Base-by-base conservation (phyloP, 768 basidiomycete genomes). In the Clavaria fumosa region DNA sequence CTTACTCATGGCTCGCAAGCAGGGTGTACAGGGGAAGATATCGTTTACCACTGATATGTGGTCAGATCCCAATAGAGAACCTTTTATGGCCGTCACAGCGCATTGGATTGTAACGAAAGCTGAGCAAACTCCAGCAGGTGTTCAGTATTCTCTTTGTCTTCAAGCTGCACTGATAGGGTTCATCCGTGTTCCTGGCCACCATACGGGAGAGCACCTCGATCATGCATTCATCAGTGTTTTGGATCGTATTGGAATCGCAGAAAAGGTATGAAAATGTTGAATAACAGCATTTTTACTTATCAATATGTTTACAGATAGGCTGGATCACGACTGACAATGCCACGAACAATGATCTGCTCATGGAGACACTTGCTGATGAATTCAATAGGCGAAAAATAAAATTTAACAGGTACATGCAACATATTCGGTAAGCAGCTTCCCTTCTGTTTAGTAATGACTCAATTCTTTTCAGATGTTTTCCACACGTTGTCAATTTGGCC, bases 41-140 rank as follows among this genome's bases (percentile, higher is more conserved):
- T 63, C 58, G 1, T 37, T 49, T 2, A 63, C 63, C 0, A 56
- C 44, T 21, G 60, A 62, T 43, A 18, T 54, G 6, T 63, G 62
- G 64, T 45, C 53, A 7, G 59, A 64, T 31, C 41, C 45, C 4
- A 57, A 61, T 31, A 45, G 54, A 4, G 20, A 30, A 0, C 51
- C 62, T 10, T 65, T 50, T 43, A 63, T 66, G 60, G 65, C 60
- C 7, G 52, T 63, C 0, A 67, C 62, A 3, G 60, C 53, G 1
- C 64, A 66, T 37, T 67, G 57, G 59, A 54, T 63, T 28, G 35
- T 60, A 34, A 33, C 42, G 3, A 41, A 31, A 9, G 5, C 37
- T 1, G 38, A 45, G 2, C 31, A 47, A 18, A 51, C 53, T 22
- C 11, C 43, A 4, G 23, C 44, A 12, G 48, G 58, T 14, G 28